These are phyloP conservation scores for Cryptococcus jaspeensis DNA, from an alignment of 1,284 basidiomycete genomes.

Conservation along the genomic window DNA sequence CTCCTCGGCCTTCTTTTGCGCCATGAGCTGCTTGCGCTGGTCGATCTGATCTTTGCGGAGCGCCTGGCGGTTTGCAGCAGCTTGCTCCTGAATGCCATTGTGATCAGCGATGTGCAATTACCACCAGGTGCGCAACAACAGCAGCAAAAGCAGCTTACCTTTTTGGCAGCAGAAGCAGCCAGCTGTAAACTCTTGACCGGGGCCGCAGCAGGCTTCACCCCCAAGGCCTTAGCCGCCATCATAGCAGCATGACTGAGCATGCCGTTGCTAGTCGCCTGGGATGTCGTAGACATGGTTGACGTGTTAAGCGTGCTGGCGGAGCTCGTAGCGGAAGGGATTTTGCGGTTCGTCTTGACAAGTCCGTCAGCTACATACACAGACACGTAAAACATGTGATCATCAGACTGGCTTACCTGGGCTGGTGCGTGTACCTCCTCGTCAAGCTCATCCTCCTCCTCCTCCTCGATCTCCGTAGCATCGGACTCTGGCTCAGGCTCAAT, in stretches of 20 bases:
- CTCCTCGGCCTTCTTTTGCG: constrained; percentile 74
- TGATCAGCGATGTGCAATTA: constrained; percentile 4
- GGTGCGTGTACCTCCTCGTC: constrained; percentile 8
- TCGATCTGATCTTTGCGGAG: constrained; percentile 74
- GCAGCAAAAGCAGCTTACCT: constrained; percentile 57
- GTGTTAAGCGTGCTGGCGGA: constrained; percentile 4
- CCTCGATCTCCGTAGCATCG: constrained; percentile 10
- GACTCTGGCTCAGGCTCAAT: background rate
- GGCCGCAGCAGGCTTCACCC: constrained; percentile 46
- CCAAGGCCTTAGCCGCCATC: constrained; percentile 46
- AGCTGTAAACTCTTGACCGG: constrained; percentile 76
- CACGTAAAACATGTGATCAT: background rate
- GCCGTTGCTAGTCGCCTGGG: constrained; percentile 10
- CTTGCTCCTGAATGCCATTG: constrained; percentile 66
- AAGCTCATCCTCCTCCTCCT: constrained; percentile 26
- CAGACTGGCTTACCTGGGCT: constrained; percentile 15
- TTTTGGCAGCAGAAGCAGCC: constrained; percentile 77
- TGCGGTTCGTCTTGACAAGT: constrained; percentile 8
- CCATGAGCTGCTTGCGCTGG: constrained; percentile 64
- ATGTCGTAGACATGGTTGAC: constrained; percentile 17
- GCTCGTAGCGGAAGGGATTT: constrained; percentile 10
- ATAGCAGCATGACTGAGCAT: constrained; percentile 36
- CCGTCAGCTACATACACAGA: background rate
- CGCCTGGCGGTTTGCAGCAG: constrained; percentile 75
- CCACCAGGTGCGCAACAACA: background rate